Evolutionary conservation across 2,329 filamentous ascomycete species (phyloP), one percentile per base, ranked within the genome.

Genomic region (Chaetomium olivaceum): DNA sequence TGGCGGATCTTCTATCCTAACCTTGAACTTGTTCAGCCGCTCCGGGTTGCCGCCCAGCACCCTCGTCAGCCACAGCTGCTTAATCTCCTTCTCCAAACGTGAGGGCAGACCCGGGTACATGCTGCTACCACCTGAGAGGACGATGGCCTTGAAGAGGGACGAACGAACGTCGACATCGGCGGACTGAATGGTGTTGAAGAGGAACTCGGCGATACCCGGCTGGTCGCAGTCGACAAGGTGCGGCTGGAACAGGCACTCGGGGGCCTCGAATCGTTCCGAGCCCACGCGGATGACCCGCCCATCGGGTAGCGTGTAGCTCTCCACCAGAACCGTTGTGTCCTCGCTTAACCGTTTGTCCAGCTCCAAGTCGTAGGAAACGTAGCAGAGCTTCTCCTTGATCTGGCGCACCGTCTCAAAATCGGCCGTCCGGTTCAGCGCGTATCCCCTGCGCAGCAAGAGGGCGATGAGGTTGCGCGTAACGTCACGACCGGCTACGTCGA

Each of bases 311-410:
- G 95, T 99, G 82, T 99, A 99, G 76, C 92, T 96, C 80, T 99
- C 95, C 12, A 99, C 95, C 63, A 99, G 83, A 9, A 97, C 93
- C 1, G 95, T 99, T 19, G 95, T 99, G 74, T 99, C 95, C 81
- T 99, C 95, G 75, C 92, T 96, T 70, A 99, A 87, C 72, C 91
- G 89, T 82, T 98, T 93, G 83, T 99, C 95, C 63, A 99, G 85
- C 79, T 96, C 93, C 64, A 99, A 87, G 78, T 99, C 95, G 83
- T 98, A 99, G 14, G 93, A 97, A 64, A 99, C 94, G 78, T 99
- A 99, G 85, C 95, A 98, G 60, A 99, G 90, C 85, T 99, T 99
- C 85, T 99, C 95, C 83, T 99, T 99, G 83, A 99, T 98, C 79
- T 98, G 94, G 68, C 95, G 91, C 64, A 99, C 95, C 4, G 95